Conservation (phyloP, 805 yeast genomes). For the Jamesozyma gamospora region DNA sequence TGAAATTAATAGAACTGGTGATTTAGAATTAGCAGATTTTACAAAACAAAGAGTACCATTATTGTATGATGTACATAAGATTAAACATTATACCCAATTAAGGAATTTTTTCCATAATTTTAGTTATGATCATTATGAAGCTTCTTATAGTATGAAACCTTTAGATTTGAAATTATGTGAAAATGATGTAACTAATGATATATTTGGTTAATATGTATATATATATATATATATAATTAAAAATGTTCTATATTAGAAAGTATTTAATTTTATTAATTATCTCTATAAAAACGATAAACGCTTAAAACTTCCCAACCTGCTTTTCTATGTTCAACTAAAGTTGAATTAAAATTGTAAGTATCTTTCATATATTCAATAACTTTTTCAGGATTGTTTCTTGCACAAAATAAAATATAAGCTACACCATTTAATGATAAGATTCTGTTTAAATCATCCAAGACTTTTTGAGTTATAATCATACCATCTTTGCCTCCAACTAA, state of each 20-base stretch:
- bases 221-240: not conserved
- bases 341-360: slow-evolving; percentile 40
- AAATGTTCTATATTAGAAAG: no score
- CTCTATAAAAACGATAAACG: slow-evolving; percentile 48
- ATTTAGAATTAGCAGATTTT: slow-evolving; percentile 14
- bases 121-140: slow-evolving; percentile 28
- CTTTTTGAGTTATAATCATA: slow-evolving; percentile 68
- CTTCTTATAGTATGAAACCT: slow-evolving; percentile 43
- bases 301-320: slow-evolving; percentile 95
- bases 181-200: slow-evolving; percentile 49
- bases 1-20: slow-evolving; percentile 24
- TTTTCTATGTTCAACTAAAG: slow-evolving; percentile 51
- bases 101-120: slow-evolving; percentile 21
- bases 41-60: slow-evolving; percentile 21
- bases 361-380: slow-evolving; percentile 41
- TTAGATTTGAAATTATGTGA: slow-evolving; percentile 40
- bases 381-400: slow-evolving; percentile 68
- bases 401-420: slow-evolving; percentile 87
- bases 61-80: slow-evolving; percentile 18
- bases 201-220: slow-evolving; percentile 28
- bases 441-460: slow-evolving; percentile 45
- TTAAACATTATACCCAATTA: slow-evolving; percentile 18
- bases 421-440: slow-evolving; percentile 52
- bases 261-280: no score
- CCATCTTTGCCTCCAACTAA: slow-evolving; percentile 85